Evolutionary conservation across 139 green algal genomes (phyloP), one percentile per base, ranked within the genome.

Genomic region (Chlamydomonas sp.): DNA sequence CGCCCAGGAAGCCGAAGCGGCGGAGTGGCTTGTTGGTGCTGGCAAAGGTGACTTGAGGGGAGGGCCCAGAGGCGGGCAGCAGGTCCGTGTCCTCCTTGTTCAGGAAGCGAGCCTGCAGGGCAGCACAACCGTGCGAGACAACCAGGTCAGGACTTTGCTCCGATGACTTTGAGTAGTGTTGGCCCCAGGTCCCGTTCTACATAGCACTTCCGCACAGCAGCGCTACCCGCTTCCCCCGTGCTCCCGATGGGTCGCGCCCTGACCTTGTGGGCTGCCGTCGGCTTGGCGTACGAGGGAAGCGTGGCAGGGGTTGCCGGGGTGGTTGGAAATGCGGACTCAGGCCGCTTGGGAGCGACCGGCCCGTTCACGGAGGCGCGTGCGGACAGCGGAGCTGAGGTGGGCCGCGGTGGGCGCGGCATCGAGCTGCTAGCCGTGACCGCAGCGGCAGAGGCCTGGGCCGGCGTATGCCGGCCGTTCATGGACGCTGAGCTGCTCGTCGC

Each of bases 241-340:
- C 31, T 49, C 31, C 31, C 31, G 31, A 49, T 49, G 31, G 31
- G 31, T 49, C 31, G 31, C 31, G 31, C 31, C 60, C 9, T n/a
- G 60, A 90, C 87, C 87, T 90, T 84, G 59, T 80, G 76, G 0
- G 87, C 68, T 0, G 87, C 87, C 60, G 87, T 90, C 1, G 80
- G 66, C 57, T 79, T 81, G 16, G 87, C 87, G 59, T 90, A 90
- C 1, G 87, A 90, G 2, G 87, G 87, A 64, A 84, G 80, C 69
- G 15, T 60, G 2, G 63, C 63, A 8, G 62, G 2, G 59, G 60
- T 49, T 16, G 57, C 20, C 0, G 71, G 59, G 15, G 84, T 12
- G 9, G 76, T 80, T 1, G 77, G 61, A 3, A 20, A 15, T 2
- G 83, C 73, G 16, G 84, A 83, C 57, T 57, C 71, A 3, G 84